These are phyloP conservation scores for Suillus americanus DNA, from an alignment of 768 basidiomycete species.

Conservation along the genomic window DNA sequence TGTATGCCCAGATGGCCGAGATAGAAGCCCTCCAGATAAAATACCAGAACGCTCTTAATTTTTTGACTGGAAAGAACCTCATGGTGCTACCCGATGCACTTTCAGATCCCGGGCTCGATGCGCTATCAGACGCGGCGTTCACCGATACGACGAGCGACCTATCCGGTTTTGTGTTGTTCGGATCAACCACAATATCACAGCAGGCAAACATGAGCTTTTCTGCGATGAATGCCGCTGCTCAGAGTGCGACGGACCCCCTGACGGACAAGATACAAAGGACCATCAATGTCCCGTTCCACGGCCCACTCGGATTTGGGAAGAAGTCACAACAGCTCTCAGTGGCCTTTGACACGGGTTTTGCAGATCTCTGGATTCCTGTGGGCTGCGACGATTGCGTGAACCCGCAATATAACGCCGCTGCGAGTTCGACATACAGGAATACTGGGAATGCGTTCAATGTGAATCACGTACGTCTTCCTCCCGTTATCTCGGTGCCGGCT, in stretches of 20 bases:
- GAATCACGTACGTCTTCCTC: constrained; percentile 40
- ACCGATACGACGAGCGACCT: background rate
- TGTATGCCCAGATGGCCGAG: background rate
- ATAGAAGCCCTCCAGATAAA: background rate
- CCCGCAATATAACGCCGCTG: constrained; percentile 36
- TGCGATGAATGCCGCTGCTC: background rate
- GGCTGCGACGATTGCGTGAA: constrained; percentile 39
- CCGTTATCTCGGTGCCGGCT: background rate
- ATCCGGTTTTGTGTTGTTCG: background rate
- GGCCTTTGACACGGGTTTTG: constrained; percentile 68
- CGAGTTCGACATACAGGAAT: constrained; percentile 43
- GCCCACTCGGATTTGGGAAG: constrained; percentile 49
- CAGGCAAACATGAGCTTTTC: background rate
- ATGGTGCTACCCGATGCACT: background rate
- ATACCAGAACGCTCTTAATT: background rate
- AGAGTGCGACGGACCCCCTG: constrained; percentile 22
- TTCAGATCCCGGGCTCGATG: background rate
- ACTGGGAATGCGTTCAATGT: constrained; percentile 36
- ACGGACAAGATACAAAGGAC: constrained; percentile 38
- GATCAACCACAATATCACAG: background rate
- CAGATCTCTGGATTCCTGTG: constrained; percentile 61
- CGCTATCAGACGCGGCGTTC: background rate
- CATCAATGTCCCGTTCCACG: constrained; percentile 49
- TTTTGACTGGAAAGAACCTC: background rate
- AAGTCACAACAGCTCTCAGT: constrained; percentile 51